Conservation (phyloP, 2,329 filamentous ascomycete genomes). For the Aspergillus ochraceus region DNA sequence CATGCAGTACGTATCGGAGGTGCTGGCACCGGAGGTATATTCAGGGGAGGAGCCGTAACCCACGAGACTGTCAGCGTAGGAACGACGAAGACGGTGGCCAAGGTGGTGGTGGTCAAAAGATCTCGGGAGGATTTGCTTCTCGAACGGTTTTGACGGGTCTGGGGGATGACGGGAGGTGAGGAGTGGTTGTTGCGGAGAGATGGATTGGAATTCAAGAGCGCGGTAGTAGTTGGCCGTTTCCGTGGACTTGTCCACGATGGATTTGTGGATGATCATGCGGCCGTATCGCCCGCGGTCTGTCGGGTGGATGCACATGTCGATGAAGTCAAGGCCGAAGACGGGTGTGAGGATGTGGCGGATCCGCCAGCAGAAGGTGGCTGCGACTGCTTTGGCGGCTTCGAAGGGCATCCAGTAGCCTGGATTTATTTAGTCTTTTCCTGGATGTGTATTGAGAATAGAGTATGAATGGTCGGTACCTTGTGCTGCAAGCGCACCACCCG, state of each 20-base stretch:
- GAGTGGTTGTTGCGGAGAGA: background rate
- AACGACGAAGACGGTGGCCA: constrained; percentile 13
- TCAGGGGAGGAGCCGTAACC: constrained; percentile 43
- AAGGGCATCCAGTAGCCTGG: constrained; percentile 97
- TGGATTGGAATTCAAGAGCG: constrained; percentile 26
- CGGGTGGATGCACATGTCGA: constrained; percentile 66
- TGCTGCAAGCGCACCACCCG: constrained; percentile 82
- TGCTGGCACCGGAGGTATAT: constrained; percentile 32
- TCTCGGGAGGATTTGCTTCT: constrained; percentile 25
- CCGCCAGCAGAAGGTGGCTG: constrained; percentile 81
- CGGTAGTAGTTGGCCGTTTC: constrained; percentile 33
- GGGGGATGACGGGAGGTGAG: background rate
- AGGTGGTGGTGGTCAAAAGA: constrained; percentile 13
- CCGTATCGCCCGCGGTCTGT: constrained; percentile 61
- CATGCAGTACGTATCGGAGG: constrained; percentile 35
- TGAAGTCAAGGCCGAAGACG: constrained; percentile 83
- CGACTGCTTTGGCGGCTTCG: constrained; percentile 79
- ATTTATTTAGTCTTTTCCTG: constrained; percentile 6
- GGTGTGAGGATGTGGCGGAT: constrained; percentile 87
- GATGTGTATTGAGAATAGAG: background rate
- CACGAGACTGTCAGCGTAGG: constrained; percentile 29
- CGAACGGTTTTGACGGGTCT: background rate
- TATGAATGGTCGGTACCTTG: constrained; percentile 66
- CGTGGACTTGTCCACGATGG: constrained; percentile 56
- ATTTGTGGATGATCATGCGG: constrained; percentile 64